Evolutionary conservation across 805 yeast genomes (phyloP).

Genomic region (Saccharomycopsis olivae): DNA sequence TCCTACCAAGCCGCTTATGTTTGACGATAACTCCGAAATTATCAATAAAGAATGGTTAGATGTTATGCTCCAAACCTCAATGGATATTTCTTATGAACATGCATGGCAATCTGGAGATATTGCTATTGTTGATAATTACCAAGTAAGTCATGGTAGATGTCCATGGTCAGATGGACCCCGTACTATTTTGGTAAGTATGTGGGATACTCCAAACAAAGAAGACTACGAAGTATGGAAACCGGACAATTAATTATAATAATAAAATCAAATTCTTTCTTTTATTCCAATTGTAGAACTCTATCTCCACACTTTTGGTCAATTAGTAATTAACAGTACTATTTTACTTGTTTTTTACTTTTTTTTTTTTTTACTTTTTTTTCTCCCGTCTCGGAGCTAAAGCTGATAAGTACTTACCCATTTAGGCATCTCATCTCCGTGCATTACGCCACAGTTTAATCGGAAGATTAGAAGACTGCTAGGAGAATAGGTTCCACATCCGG

Average conservation of each 20-base stretch:
- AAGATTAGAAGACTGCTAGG: no score
- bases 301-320: neutral
- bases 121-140: constrained; percentile 27
- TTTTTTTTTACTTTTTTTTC: no score
- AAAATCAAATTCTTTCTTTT: neutral
- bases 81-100: constrained; percentile 23
- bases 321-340: no score
- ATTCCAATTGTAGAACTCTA: neutral
- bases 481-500: no score
- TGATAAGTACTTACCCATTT: no score
- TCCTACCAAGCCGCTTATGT: constrained; percentile 13
- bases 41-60: constrained; percentile 21
- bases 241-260: neutral
- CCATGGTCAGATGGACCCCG: constrained; percentile 25
- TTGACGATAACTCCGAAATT: constrained; percentile 20
- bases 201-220: constrained; percentile 21
- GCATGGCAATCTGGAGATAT: constrained; percentile 27
- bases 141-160: constrained; percentile 27
- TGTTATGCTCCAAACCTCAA: constrained; percentile 18
- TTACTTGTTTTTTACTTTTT: neutral
- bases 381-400: no score
- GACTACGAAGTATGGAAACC: constrained; percentile 5
- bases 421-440: no score
- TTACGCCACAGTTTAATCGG: no score
- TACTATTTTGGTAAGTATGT: constrained; percentile 28